Evolutionary conservation across 768 basidiomycete genomes (phyloP), one percentile per base, ranked within the genome.

Genomic region (Trametes maxima): DNA sequence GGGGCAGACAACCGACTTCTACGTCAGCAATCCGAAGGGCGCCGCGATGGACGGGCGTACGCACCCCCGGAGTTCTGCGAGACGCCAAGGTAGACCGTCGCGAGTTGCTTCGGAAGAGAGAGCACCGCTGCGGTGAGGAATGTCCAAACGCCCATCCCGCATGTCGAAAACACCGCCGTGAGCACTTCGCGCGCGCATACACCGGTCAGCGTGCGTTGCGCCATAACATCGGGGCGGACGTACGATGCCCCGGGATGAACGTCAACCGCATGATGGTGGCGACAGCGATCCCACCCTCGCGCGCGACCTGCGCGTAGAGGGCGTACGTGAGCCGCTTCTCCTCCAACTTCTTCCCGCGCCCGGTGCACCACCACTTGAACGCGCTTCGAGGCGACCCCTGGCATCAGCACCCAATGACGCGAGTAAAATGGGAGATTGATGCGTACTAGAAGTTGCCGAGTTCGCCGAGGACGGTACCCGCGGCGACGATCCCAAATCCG

Each of bases 201-300:
- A 66, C 90, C 91, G n/a, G 84, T 89, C 1, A 92, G 92, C 11
- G 1, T 28, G 19, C 36, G 21, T n/a, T 3, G 22, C 16, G 36
- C 2, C 50, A 35, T 2, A 12, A 22, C 12, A 5, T 16, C 3
- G 48, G 8, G 8, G 28, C 14, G 16, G 24, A 80, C 86, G 63
- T 68, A 90, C 89, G 92, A 66, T 92, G 94, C 13, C 85, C 90
- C 0, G 94, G 94, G 57, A 94, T 92, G 37, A 87, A 91, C 66
- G 87, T 90, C 58, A 88, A 78, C 37, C 90, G 84, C 6, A 85
- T 88, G 47, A 92, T 81, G 46, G 93, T 75, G 0, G 89, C 89
- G 59, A 93, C 85, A 70, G 82, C 86, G 78, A 95, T 91, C 0
- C 94, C 94, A 42, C 94, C 95, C 19, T 93, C 89, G n/a, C 90